A percentile compares a stretch with the other conserved stretches of the same genome.
Conservation (phyloP, 768 basidiomycete species). For the Aureoboletus auriporus region DNA sequence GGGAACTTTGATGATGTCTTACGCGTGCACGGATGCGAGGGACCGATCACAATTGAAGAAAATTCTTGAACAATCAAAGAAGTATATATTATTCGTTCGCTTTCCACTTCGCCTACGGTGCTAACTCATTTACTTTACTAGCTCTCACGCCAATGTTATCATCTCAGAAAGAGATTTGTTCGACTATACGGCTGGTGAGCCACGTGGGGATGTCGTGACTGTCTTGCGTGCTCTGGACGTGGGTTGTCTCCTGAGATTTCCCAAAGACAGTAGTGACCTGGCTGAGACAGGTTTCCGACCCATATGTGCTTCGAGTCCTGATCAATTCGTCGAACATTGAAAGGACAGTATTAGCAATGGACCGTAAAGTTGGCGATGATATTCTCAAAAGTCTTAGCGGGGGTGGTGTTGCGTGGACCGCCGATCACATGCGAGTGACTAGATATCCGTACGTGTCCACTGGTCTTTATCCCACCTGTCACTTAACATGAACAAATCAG, state of each 20-base stretch:
- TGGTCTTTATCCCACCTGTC: background rate
- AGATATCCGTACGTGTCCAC: slow-evolving; percentile 54
- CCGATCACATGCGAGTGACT: slow-evolving; percentile 57
- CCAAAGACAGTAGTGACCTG: background rate
- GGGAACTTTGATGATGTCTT: slow-evolving; percentile 55
- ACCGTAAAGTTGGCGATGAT: slow-evolving; percentile 61
- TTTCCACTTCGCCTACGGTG: background rate
- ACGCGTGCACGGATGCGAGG: slow-evolving; percentile 66
- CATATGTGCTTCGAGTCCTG: slow-evolving; percentile 72
- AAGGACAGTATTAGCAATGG: slow-evolving; percentile 56
- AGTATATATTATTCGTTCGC: slow-evolving; percentile 39
- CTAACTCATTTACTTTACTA: slow-evolving; percentile 26
- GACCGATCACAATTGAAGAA: slow-evolving; percentile 58
- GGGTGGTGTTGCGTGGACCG: slow-evolving; percentile 61
- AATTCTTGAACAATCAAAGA: slow-evolving; percentile 55
- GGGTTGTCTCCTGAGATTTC: slow-evolving; percentile 12
- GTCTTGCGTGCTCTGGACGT: slow-evolving; percentile 82
- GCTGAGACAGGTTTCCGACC: slow-evolving; percentile 60
- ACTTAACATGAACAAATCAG: slow-evolving; percentile 31
- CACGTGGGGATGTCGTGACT: slow-evolving; percentile 57
- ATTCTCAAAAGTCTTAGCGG: slow-evolving; percentile 39
- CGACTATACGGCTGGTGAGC: slow-evolving; percentile 75
- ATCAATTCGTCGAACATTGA: slow-evolving; percentile 78
- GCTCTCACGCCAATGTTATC: slow-evolving; percentile 49
- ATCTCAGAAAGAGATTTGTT: slow-evolving; percentile 74